Evolutionary conservation across 345 rosid species (phyloP).

Genomic region (Eucalyptus viminalis): DNA sequence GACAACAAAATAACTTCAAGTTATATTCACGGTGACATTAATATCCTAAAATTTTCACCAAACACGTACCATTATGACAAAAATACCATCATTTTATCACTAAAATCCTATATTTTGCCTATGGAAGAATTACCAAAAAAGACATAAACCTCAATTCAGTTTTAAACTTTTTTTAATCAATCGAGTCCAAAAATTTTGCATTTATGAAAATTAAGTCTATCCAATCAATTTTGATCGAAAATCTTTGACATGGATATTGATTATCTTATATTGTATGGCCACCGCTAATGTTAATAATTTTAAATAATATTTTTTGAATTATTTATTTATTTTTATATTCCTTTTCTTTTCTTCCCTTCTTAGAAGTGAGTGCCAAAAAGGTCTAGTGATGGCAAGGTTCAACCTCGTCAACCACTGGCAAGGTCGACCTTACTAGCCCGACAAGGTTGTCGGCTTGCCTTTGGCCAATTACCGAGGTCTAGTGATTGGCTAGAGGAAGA

Average conservation of each 20-base stretch:
- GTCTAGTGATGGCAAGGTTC: not conserved
- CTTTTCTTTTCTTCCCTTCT: not conserved
- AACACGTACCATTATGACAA: not conserved
- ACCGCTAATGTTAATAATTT: accelerated
- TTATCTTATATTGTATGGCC: not conserved
- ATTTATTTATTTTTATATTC: too few species aligned
- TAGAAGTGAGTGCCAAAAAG: not conserved
- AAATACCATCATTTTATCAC: not conserved
- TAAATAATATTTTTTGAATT: too few species aligned
- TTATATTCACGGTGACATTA: not conserved
- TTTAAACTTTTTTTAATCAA: too few species aligned
- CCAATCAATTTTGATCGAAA: too few species aligned
- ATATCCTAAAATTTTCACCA: not conserved
- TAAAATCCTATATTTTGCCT: not conserved
- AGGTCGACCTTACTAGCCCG: not conserved
- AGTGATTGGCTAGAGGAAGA: not conserved
- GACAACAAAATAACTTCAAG: not conserved
- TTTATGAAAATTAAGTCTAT: too few species aligned
- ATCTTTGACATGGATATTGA: too few species aligned
- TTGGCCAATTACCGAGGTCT: not conserved
- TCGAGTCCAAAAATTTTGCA: too few species aligned
- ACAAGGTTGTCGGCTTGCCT: not conserved
- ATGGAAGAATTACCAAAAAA: too few species aligned
- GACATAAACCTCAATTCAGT: too few species aligned
- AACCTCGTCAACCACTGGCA: not conserved